Evolutionary conservation across 768 basidiomycete species (phyloP).

Genomic region (Phylloporus scabripes): DNA sequence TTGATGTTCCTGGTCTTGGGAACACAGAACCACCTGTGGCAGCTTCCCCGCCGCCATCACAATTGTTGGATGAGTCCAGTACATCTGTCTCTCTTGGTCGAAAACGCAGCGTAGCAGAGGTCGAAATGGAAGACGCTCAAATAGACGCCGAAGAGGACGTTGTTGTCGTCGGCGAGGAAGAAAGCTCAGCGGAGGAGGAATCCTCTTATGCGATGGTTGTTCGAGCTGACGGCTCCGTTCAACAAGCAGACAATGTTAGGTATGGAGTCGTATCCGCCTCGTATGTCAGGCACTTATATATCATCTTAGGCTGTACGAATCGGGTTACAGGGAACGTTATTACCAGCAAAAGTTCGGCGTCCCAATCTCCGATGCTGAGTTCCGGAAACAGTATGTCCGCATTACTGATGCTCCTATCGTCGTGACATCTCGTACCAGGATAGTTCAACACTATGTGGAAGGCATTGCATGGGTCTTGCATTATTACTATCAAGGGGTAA

Average conservation of each 20-base stretch:
- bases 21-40: constrained; percentile 20
- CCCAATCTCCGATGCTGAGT: constrained; percentile 60
- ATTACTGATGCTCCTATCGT: neutral
- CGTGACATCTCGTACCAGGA: constrained; percentile 36
- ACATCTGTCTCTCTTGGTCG: constrained; percentile 20
- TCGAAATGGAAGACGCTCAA: constrained; percentile 38
- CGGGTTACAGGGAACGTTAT: constrained; percentile 93
- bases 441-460: constrained; percentile 84
- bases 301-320: constrained; percentile 77
- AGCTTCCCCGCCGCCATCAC: constrained; percentile 10
- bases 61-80: constrained; percentile 19
- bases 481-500: constrained; percentile 97
- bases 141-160: constrained; percentile 24
- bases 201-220: constrained; percentile 62
- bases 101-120: constrained; percentile 44
- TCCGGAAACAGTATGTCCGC: constrained; percentile 65
- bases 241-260: constrained; percentile 92
- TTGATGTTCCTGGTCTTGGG: constrained; percentile 32
- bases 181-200: constrained; percentile 46
- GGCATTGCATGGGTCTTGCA: constrained; percentile 93
- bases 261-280: constrained; percentile 35
- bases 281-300: constrained; percentile 1
- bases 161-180: constrained; percentile 30
- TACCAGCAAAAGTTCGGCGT: constrained; percentile 90
- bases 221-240: constrained; percentile 87